Conservation (phyloP, 2,329 filamentous ascomycete species). For the Colletotrichum melonis region DNA sequence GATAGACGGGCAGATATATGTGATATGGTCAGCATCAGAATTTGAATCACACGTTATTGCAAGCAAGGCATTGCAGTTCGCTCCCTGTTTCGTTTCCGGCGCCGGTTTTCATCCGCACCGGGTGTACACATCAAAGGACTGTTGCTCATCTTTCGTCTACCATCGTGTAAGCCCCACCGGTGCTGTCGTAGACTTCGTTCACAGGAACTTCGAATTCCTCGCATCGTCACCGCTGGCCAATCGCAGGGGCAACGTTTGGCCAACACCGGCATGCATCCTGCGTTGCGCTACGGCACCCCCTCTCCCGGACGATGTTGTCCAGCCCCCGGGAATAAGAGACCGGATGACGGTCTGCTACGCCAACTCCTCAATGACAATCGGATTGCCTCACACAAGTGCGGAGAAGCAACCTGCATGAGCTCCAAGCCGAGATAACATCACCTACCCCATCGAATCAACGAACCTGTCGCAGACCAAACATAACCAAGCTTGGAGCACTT, state of each 20-base stretch:
- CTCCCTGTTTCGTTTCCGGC: too few species aligned
- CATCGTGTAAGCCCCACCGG: neutral
- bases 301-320: neutral
- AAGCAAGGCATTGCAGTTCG: neutral
- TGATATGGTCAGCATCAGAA: neutral
- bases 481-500: too few species aligned
- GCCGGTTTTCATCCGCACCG: neutral
- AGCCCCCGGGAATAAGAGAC: neutral
- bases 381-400: neutral
- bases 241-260: neutral
- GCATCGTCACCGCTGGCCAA: neutral
- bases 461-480: too few species aligned
- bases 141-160: too few species aligned
- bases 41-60: neutral
- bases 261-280: neutral
- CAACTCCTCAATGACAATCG: neutral
- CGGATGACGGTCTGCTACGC: neutral
- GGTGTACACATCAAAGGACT: neutral
- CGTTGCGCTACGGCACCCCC: neutral
- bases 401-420: neutral
- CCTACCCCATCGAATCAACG: too few species aligned
- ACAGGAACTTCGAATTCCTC: neutral
- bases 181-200: neutral
- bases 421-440: neutral
- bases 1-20: neutral